Base-by-base conservation (phyloP, 352 stramenopile species). In the Pythium coloratum region DNA sequence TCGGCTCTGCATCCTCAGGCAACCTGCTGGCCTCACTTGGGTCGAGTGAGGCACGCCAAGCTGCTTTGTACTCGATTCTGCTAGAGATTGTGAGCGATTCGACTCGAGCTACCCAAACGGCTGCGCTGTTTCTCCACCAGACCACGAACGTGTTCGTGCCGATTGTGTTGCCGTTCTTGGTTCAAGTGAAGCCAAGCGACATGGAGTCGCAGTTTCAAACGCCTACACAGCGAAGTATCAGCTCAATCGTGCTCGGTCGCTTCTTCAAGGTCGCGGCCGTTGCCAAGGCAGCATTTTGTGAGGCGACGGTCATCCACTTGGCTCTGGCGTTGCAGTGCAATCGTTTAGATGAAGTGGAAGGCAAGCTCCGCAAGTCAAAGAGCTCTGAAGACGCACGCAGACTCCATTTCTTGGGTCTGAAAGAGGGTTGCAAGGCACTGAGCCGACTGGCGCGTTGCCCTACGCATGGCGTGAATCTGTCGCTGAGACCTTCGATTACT, bases 271-370 rank as follows among this genome's bases (percentile, higher is more conserved):
- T 80, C 5, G 53, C 72, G 0, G 50, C 70, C 1, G 72, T 90
- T 1, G 76, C 73, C 0, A 62, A 67, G 10, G 62, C 66, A 16
- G 80, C 76, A 58, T 88, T 92, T 68, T 83, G 73, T 5, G 84
- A 94, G 62, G 62, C 78, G 44, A 59, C 84, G 5, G 68, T 92
- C 33, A 81, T 79, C 42, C 84, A 94, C 32, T 66, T 94, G 6
- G 82, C 82, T n/a, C 75, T 94, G 7, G 77, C 77, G 16, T 62
- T 94, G 9, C 86, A 94, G 62, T 91, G 82, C 64, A 92, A 80
- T 49, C 82, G 76, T 0, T 61, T 94, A 24, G 84, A 94, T 50
- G 76, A 86, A 64, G 68, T 86, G 6, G 84, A 94, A 55, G 70
- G 72, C 3, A 66, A 77, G 18, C 56, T 85, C 3, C 62, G 57